Conservation (phyloP, 73 alveolate species). For the Paraurostyla sp. region DNA sequence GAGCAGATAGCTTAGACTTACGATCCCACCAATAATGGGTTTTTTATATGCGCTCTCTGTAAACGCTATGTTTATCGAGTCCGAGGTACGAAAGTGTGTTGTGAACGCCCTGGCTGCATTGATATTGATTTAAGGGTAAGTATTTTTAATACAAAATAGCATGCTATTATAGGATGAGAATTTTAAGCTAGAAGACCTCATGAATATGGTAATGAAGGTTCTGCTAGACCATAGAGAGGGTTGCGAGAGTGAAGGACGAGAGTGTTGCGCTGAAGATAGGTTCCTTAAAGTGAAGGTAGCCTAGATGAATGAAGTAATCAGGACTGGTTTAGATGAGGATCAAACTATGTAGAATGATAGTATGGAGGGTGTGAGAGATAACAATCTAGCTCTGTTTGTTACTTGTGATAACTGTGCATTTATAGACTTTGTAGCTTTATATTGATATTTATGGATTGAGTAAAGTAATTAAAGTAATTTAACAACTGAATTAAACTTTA, state of each 20-base stretch:
- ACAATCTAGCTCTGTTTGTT: background rate
- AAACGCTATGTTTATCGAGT: conserved; percentile 16
- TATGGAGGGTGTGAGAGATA: background rate
- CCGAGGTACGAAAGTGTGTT: background rate
- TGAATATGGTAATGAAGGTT: conserved; percentile 37
- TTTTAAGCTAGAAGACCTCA: conserved; percentile 7
- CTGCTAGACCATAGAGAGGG: background rate
- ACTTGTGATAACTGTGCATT: background rate
- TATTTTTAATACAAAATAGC: background rate
- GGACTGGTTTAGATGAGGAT: background rate
- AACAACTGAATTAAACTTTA: background rate
- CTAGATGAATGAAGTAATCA: background rate
- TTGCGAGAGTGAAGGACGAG: background rate
- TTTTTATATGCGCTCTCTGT: conserved; percentile 40
- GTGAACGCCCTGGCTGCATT: conserved; percentile 48
- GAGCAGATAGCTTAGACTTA: background rate
- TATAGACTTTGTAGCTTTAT: background rate
- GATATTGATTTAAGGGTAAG: conserved; percentile 15
- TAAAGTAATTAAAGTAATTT: background rate
- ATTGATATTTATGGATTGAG: background rate
- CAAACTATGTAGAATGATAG: background rate
- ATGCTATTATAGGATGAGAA: background rate
- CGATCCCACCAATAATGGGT: conserved; percentile 31
- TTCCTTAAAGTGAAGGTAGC: background rate
- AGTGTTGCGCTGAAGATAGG: background rate